phyloP scores from a whole-genome alignment of 2,329 filamentous ascomycete species.

The Knufia petricola region DNA sequence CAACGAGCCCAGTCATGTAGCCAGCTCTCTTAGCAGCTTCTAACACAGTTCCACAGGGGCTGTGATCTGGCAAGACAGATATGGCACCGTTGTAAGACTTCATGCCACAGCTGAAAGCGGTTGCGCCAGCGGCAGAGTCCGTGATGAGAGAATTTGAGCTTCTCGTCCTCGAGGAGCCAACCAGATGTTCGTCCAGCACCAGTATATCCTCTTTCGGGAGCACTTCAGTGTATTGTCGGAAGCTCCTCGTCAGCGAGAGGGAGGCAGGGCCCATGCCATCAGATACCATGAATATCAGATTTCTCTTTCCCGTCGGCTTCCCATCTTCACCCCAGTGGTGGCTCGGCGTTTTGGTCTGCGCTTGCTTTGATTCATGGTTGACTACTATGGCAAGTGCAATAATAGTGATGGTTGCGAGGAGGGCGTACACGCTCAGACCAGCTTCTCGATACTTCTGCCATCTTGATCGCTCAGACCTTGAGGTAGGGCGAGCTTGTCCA shows the following conservation, averaged over 20 bases:
- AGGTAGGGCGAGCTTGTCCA: constrained; percentile 37
- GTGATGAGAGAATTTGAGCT: constrained; percentile 80
- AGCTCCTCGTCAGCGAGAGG: constrained; percentile 75
- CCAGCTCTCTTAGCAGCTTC: constrained; percentile 89
- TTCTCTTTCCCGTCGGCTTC: constrained; percentile 61
- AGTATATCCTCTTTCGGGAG: constrained; percentile 68
- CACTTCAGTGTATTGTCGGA: constrained; percentile 64
- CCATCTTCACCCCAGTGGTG: constrained; percentile 30
- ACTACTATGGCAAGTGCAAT: constrained; percentile 73
- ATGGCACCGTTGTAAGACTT: constrained; percentile 99
- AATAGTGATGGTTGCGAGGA: constrained; percentile 67
- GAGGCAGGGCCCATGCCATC: constrained; percentile 97
- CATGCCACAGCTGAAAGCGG: constrained; percentile 80
- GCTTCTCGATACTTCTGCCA: constrained; percentile 62
- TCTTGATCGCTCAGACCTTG: constrained; percentile 28
- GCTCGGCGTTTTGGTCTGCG: constrained; percentile 24
- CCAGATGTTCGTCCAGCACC: constrained; percentile 75
- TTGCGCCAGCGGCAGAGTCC: constrained; percentile 93
- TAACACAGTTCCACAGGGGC: constrained; percentile 81
- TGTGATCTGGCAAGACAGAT: constrained; percentile 71
- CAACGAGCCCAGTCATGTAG: constrained; percentile 86
- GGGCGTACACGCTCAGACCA: constrained; percentile 70
- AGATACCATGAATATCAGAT: constrained; percentile 97
- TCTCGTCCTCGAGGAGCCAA: constrained; percentile 79
- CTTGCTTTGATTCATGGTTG: constrained; percentile 46